Base-by-base conservation (phyloP, 2,329 filamentous ascomycete genomes). In the Anthostomella pinea region DNA sequence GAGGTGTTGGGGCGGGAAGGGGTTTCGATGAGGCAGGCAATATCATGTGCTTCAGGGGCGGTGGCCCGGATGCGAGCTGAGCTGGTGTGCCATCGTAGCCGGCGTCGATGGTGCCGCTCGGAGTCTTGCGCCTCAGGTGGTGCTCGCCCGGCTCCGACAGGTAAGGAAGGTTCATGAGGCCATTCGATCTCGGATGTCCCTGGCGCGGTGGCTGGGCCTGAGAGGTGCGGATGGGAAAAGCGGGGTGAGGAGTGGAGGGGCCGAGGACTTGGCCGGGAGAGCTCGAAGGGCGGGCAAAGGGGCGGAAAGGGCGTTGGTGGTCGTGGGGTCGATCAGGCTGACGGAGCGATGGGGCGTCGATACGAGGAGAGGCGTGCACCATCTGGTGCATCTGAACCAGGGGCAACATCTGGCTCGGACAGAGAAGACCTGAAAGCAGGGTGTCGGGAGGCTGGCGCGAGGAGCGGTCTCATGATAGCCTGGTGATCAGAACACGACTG, bases 91-190 rank as follows among this genome's bases (percentile, higher is more conserved):
- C 88, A 71, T 97, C 90, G 56, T 95, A 96, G 8, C 88, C 89
- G 35, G 87, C 88, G 48, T 91, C 84, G 43, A 97, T 76, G 23
- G 89, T 95, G n/a, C 91, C 93, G 56, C 83, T 91, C 4, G 91
- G 93, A 7, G 91, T 97, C 64, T 97, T 97, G 49, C 91, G 80
- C 48, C 91, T 81, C 38, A 96, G 71, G 52, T 87, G 85, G 61
- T 95, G 82, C 60, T 95, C 88, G 35, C 64, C 59, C 37, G 64
- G 60, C 4, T 68, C 64, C 34, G 45, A 41, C 43, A 42, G 39
- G 44, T 40, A 49, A 45, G 46, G 55, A 38, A 43, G 46, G 13
- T 52, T 37, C 27, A 50, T 44, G 16, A 47, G 56, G 30, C 48
- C 50, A 30, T 49, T 54, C 35, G 53, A 33, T 28, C 46, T 57